Base-by-base conservation (phyloP, 202 grass and related monocot genomes). In the Saccharum hybrid region DNA sequence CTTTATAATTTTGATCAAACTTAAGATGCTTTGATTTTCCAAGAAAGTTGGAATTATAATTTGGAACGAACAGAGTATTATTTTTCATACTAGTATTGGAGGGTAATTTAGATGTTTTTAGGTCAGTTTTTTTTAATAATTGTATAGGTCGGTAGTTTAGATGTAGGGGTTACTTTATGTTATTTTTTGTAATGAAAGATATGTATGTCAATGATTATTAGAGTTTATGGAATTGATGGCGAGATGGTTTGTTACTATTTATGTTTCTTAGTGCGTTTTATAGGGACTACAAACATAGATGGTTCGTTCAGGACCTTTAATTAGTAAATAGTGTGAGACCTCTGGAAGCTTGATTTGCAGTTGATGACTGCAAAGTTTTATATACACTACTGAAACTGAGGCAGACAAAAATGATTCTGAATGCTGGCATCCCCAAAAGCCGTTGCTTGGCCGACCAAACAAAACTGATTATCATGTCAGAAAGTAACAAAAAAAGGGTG, bases 341-440 rank as follows among this genome's bases (percentile, higher is more conserved):
- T 0, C 2, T 54, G 51, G 51, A 62, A 67, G 42, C 19, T 79
- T 83, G 34, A 31, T 11, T 1, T 10, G 28, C 23, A 71, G 8
- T 59, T 26, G 13, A 3, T 8, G 26, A 38, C 46, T 22, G 61
- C 5, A 68, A 74, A 19, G 43, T 79, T 15, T 41, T 33, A 28
- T 26, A 23, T 28, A 22, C 7, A 33, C 12, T 19, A 60, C 18
- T 43, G 49, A 70, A 46, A 45, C 3, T 59, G 39, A 72, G 26
- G 43, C 66, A 66, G 75, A 51, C 57, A 83, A 87, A 62, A 31
- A 45, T 19, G 36, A 40, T 37, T 80, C 63, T 77, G 43, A 80
- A 81, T 34, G 82, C 81, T 81, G 49, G 43, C 65, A 76, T 89
- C 71, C 14, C 71, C 18, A 65, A 81, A 85, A 81, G 82, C 42